Evolutionary conservation across 768 basidiomycete genomes (phyloP).

Genomic region (Kondoa malvinella): DNA sequence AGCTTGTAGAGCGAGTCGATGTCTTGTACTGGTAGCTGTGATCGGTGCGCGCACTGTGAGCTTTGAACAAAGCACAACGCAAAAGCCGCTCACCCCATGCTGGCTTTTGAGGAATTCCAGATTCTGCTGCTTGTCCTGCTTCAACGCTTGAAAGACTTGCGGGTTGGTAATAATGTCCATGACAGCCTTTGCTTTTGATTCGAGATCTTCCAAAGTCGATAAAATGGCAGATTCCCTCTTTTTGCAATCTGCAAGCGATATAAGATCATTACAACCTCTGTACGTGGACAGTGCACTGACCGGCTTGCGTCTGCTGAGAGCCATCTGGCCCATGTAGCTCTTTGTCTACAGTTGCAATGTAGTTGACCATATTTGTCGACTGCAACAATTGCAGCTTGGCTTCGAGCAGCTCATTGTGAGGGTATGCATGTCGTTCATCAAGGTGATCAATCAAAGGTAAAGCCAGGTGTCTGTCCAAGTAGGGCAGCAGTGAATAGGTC

Average conservation of each 20-base stretch:
- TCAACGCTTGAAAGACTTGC: conserved; percentile 79
- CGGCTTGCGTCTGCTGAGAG: not conserved
- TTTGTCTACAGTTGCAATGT: conserved; percentile 60
- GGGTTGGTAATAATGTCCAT: conserved; percentile 92
- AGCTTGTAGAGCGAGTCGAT: conserved; percentile 93
- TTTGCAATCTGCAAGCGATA: conserved; percentile 50
- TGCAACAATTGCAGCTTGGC: conserved; percentile 97
- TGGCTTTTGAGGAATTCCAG: conserved; percentile 82
- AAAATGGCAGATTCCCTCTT: conserved; percentile 66
- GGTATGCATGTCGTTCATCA: conserved; percentile 54
- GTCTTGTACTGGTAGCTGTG: conserved; percentile 79
- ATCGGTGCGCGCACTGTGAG: not conserved
- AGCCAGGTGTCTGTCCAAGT: conserved; percentile 84
- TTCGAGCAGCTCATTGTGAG: conserved; percentile 56
- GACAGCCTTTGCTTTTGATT: conserved; percentile 79
- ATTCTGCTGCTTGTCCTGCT: conserved; percentile 95
- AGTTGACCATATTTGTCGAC: conserved; percentile 97
- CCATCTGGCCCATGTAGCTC: conserved; percentile 36
- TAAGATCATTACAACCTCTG: not conserved
- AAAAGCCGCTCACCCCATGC: conserved; percentile 48
- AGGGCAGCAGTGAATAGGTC: conserved; percentile 45
- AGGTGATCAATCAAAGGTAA: conserved; percentile 86
- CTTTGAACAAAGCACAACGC: not conserved
- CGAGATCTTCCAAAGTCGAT: conserved; percentile 62
- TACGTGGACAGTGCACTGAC: not conserved